Evolutionary conservation across 2,329 filamentous ascomycete species (phyloP).

Genomic region (Neofusicoccum sp.): DNA sequence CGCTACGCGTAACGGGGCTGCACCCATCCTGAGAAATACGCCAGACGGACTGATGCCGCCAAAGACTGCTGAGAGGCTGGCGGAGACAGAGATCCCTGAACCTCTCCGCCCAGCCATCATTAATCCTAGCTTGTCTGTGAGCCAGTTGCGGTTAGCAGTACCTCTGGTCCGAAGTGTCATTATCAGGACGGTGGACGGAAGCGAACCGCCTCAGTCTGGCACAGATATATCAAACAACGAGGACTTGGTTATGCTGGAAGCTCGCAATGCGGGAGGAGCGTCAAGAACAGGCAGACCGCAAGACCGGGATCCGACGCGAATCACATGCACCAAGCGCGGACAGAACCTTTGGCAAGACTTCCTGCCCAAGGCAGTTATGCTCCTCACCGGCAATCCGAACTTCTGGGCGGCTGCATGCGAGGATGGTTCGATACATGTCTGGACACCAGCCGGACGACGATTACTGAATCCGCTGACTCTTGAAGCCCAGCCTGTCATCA

Average conservation of each 20-base stretch:
- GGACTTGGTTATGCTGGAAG: slow-evolving; percentile 76
- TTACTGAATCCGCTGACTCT: slow-evolving; percentile 81
- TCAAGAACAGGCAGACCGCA: slow-evolving; percentile 59
- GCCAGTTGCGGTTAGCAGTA: slow-evolving; percentile 81
- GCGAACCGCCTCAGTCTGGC: slow-evolving; percentile 45
- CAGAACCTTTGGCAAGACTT: slow-evolving; percentile 91
- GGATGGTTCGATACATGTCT: slow-evolving; percentile 84
- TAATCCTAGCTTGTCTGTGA: slow-evolving; percentile 76
- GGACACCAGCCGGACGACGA: slow-evolving; percentile 87
- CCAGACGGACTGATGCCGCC: slow-evolving; percentile 76
- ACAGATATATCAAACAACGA: slow-evolving; percentile 51
- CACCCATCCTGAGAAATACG: slow-evolving; percentile 72
- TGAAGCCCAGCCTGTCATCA: slow-evolving; percentile 89
- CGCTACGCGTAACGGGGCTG: slow-evolving; percentile 64
- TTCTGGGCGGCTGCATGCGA: slow-evolving; percentile 95
- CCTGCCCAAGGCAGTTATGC: slow-evolving; percentile 78
- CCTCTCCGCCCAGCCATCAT: slow-evolving; percentile 84
- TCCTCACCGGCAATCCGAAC: slow-evolving; percentile 83
- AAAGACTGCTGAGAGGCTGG: slow-evolving; percentile 59
- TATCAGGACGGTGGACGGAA: slow-evolving; percentile 73
- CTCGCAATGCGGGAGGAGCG: slow-evolving; percentile 70
- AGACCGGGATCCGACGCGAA: slow-evolving; percentile 76
- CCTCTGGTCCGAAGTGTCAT: slow-evolving; percentile 84
- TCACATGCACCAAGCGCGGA: slow-evolving; percentile 78
- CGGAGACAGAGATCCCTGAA: slow-evolving; percentile 68